Base-by-base conservation (phyloP, 2,329 filamentous ascomycete species). In the Penicillium sp. region DNA sequence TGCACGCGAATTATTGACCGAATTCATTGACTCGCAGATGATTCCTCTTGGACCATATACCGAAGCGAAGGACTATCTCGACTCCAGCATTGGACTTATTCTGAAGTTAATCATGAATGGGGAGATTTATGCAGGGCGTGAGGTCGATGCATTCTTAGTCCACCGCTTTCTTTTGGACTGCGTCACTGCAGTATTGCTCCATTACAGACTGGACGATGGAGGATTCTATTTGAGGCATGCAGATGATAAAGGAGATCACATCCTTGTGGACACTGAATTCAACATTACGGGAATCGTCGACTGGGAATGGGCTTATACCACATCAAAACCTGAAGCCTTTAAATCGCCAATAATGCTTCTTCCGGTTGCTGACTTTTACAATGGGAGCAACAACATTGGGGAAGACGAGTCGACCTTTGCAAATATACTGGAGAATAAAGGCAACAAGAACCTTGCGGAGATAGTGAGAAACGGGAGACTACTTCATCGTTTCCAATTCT, bases 241-340 rank as follows among this genome's bases (percentile, higher is more conserved):
- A 11, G 70, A 75, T 48, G 73, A 77, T 49, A 78, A 76, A 53
- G 74, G 71, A 2, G 73, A 76, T 44, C 73, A 77, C 44, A 67
- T 78, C n/a, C 60, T 78, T 1, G 68, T 70, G 2, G 70, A 78
- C 49, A 63, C 73, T 2, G 43, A 74, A 5, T 73, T 65, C 49
- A 72, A 74, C 47, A 68, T 78, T 29, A 76, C 70, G 4, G 73
- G 71, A 1, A 73, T 78, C 26, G 71, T 45, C 26, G 35, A 45
- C 34, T 39, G 43, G 35, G 35, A 45, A 13, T 72, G 65, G 65
- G 63, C 67, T 18, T 46, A 63, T 39, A 60, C 65, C 9, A 61
- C 63, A 12, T 53, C 68, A 1, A 62, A 66, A 44, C 54, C 58
- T 9, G 55, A 59, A 18, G 70, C 72, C 1, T 76, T 76, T 46